Conservation (phyloP, 1,139 yeast genomes). For the Meyerozyma athensensis region DNA sequence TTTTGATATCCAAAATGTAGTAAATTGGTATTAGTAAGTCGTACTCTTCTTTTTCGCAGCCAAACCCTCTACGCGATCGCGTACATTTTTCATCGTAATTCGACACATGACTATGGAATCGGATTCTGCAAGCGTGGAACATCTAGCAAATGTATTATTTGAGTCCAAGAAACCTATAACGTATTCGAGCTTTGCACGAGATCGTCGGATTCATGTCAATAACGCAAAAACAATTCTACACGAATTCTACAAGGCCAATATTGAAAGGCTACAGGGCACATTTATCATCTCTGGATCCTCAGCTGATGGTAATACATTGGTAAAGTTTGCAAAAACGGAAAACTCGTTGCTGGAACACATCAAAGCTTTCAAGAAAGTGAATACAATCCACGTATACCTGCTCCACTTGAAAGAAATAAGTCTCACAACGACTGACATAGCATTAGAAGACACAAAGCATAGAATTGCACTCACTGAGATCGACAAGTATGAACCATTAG, state of each 20-base stretch:
- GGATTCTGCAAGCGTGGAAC: constrained; percentile 24
- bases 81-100: constrained; percentile 4
- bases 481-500: constrained; percentile 22
- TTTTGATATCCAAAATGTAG: too few relatives aligned
- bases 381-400: constrained; percentile 31
- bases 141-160: constrained; percentile 24
- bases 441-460: constrained; percentile 24
- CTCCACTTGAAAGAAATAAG: constrained; percentile 17
- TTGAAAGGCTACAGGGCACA: constrained; percentile 27
- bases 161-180: constrained; percentile 24
- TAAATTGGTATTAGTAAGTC: too few relatives aligned
- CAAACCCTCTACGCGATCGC: constrained; percentile 7
- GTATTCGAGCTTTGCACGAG: constrained; percentile 26
- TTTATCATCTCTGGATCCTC: constrained; percentile 30
- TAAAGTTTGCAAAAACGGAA: constrained; percentile 22
- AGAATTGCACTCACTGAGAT: constrained; percentile 17
- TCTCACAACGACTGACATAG: constrained; percentile 17
- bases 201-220: constrained; percentile 23
- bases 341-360: constrained; percentile 14
- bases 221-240: constrained; percentile 27
- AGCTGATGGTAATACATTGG: constrained; percentile 10
- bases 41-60: neutral
- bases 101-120: constrained; percentile 36
- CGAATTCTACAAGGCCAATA: constrained; percentile 30
- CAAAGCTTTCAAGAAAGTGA: constrained; percentile 17